Evolutionary conservation across 306 rosid species (phyloP).

Genomic region (Albizia julibrissin): DNA sequence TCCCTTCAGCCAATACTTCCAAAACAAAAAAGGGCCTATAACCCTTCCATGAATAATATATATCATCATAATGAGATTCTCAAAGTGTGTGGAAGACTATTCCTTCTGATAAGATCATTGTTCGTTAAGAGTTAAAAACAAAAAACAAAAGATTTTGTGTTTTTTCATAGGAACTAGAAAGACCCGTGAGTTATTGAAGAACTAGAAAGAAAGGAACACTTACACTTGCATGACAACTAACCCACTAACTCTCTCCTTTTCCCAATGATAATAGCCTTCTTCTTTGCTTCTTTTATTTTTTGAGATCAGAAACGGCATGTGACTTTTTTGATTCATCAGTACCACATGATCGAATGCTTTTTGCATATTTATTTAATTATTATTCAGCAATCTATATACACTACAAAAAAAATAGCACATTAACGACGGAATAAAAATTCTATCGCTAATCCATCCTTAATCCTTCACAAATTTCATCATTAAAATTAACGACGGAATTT

Average conservation of each 20-base stretch:
- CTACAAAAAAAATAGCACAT: too few species aligned
- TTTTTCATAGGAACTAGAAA: neutral
- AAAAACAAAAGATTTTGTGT: neutral
- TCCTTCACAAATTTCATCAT: too few species aligned
- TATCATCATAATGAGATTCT: neutral
- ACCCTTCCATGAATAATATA: neutral
- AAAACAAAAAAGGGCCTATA: too few species aligned
- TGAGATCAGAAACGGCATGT: slow-evolving; percentile 20
- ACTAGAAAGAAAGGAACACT: neutral
- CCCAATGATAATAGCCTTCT: slow-evolving; percentile 17
- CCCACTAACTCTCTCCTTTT: slow-evolving; percentile 31
- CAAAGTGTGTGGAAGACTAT: neutral
- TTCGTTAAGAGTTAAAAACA: neutral
- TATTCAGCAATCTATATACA: neutral
- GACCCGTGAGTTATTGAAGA: neutral
- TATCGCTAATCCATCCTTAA: too few species aligned
- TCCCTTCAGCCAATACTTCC: too few species aligned
- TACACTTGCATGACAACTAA: neutral
- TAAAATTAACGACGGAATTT: too few species aligned
- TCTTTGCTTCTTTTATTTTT: slow-evolving; percentile 28
- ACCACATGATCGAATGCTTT: neutral
- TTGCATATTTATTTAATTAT: neutral
- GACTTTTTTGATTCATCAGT: slow-evolving; percentile 35
- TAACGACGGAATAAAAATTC: too few species aligned
- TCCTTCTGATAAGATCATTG: neutral